phyloP scores from a whole-genome alignment of 805 yeast species.

The Candida quercuum region DNA sequence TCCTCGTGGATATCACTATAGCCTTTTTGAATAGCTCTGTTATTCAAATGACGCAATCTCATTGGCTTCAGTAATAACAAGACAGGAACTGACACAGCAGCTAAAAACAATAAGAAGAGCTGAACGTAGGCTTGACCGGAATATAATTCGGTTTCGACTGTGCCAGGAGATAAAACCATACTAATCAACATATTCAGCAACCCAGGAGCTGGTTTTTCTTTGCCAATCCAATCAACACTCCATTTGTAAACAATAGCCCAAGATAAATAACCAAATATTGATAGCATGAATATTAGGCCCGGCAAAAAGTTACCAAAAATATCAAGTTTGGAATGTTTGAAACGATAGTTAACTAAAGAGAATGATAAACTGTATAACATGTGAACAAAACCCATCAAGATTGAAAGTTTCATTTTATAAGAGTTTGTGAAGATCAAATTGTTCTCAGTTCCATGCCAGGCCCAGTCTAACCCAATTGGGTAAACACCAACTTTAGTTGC shows the following conservation, averaged over 20 bases:
- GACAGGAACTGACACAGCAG: conserved; percentile 91
- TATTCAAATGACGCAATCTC: conserved; percentile 53
- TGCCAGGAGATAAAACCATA: conserved; percentile 94
- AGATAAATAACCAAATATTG: conserved; percentile 90
- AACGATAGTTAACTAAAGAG: conserved; percentile 73
- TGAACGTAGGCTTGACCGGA: conserved; percentile 78
- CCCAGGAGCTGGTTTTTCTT: conserved; percentile 82
- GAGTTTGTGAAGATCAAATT: conserved; percentile 87
- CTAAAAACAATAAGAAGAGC: conserved; percentile 63
- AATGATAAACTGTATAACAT: conserved; percentile 88
- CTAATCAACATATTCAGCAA: conserved; percentile 89
- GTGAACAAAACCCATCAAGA: conserved; percentile 89
- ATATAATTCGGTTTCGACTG: conserved; percentile 73
- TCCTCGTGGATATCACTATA: conserved; percentile 39
- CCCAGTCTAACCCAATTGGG: conserved; percentile 82
- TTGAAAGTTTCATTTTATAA: conserved; percentile 94
- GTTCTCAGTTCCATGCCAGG: conserved; percentile 98
- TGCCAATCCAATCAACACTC: conserved; percentile 85
- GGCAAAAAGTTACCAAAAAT: conserved; percentile 92
- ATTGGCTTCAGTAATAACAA: conserved; percentile 80
- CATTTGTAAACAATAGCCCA: conserved; percentile 88
- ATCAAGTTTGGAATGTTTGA: conserved; percentile 69
- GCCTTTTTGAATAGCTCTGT: conserved; percentile 42
- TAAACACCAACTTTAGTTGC: conserved; percentile 70
- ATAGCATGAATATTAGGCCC: conserved; percentile 90